Base-by-base conservation (phyloP, 768 basidiomycete species). In the Podaxis carcinomalis region DNA sequence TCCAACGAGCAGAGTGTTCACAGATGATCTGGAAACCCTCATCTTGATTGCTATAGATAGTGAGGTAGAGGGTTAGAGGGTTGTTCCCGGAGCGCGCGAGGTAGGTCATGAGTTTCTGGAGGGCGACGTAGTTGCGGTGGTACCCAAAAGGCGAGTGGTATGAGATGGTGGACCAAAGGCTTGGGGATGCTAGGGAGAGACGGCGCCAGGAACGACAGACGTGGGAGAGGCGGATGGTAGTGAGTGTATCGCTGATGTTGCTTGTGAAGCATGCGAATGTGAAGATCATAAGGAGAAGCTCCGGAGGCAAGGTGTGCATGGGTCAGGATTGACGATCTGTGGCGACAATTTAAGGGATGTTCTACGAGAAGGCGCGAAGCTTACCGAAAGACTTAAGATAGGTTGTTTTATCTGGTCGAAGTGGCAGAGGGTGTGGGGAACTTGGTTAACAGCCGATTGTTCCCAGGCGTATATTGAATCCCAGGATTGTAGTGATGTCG, bases 281-380 rank as follows among this genome's bases (percentile, higher is more conserved):
- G 39, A 63, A 63, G 23, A 63, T 59, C 47, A 59, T 59, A 40
- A 55, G 36, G 19, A 63, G 52, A 46, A 63, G 52, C 40, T 63
- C 62, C 4, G 62, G 54, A 2, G 62, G 56, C 9, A 63, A 36
- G 11, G 44, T 28, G 27, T 55, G 21, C 36, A 55, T 49, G 35
- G 21, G 32, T 13, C 21, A 19, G 42, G 0, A n/a, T n/a, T 58
- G 9, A 19, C 19, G 47, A 51, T 58, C 57, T 59, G 16, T 13
- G 27, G 25, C 11, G 23, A 35, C 39, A 49, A 46, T 40, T 40
- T 37, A 32, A 55, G 52, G 19, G 11, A 14, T 7, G 28, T 14
- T 21, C 14, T 32, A 1, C 32, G 14, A 54, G 59, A 54, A 55
- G 40, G 52, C 5, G 32, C 13, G 46, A 21, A 47, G n/a, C 19